Evolutionary conservation across 2,329 filamentous ascomycete genomes (phyloP).

Genomic region (Phyllosticta citriasiana): DNA sequence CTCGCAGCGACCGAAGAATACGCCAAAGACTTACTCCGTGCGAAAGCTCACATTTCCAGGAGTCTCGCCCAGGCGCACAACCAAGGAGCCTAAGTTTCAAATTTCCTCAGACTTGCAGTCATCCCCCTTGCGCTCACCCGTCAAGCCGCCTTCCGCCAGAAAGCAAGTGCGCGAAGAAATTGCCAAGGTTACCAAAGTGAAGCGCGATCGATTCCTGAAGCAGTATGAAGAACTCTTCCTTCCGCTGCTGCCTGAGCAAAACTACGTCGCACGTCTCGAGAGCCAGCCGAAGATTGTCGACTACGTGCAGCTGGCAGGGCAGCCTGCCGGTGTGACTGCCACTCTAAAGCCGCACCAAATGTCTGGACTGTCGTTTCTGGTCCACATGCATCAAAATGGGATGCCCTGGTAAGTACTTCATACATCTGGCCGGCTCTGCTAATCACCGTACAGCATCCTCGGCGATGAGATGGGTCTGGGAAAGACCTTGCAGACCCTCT

Average conservation of each 20-base stretch:
- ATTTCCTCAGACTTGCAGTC: neutral
- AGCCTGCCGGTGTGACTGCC: conserved; percentile 39
- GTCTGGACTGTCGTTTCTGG: conserved; percentile 97
- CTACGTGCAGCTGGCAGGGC: conserved; percentile 32
- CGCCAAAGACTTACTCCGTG: neutral
- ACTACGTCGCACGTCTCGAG: conserved; percentile 33
- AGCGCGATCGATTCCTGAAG: conserved; percentile 36
- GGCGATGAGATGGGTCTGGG: conserved; percentile 99
- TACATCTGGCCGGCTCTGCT: neutral
- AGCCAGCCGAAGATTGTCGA: conserved; percentile 21
- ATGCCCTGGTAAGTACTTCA: conserved; percentile 62
- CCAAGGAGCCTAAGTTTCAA: neutral
- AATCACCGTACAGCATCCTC: conserved; percentile 52
- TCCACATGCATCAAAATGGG: conserved; percentile 98
- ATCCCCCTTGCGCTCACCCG: neutral
- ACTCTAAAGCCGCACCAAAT: conserved; percentile 89
- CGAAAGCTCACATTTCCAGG: neutral
- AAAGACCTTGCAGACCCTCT: conserved; percentile 98
- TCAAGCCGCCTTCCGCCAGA: conserved; percentile 25
- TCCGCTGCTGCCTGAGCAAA: conserved; percentile 36
- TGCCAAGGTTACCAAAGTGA: conserved; percentile 31
- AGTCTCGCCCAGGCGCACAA: neutral
- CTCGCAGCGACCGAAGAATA: neutral
- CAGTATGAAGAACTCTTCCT: conserved; percentile 36
- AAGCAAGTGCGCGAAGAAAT: conserved; percentile 33